Conservation (phyloP, 176 grass and related monocot species). For the Eragrostis curvula region DNA sequence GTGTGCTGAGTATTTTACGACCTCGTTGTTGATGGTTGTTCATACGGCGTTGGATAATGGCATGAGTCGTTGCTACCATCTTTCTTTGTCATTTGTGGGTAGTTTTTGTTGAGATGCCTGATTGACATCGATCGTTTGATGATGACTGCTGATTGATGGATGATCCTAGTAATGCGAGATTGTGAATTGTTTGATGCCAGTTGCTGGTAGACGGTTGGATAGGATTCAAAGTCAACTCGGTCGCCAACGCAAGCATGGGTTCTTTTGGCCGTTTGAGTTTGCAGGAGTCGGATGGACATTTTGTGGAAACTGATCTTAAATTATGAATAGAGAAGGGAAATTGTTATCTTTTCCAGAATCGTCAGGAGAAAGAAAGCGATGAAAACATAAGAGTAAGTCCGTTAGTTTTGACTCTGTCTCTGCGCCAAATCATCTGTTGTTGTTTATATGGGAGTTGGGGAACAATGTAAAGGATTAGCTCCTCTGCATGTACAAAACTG, state of each 20-base stretch:
- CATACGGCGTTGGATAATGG: background rate
- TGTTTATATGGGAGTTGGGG: no score
- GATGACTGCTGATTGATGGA: conserved; percentile 18
- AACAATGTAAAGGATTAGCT: no score
- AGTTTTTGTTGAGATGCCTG: background rate
- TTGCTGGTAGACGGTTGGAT: conserved; percentile 22
- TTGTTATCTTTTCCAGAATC: background rate
- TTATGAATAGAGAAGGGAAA: background rate
- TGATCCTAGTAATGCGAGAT: background rate
- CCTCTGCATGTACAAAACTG: no score
- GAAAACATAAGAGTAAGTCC: no score
- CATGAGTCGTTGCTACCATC: background rate
- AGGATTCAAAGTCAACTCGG: conserved; percentile 26
- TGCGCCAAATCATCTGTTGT: no score
- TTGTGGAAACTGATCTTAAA: background rate
- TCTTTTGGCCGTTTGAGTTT: background rate
- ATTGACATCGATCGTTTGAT: conserved; percentile 1
- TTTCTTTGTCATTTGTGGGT: background rate
- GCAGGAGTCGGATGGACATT: background rate
- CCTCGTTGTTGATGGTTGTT: background rate
- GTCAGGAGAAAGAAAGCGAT: background rate
- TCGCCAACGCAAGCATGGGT: background rate
- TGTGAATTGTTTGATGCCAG: background rate
- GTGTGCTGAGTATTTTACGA: background rate
- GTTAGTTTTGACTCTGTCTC: no score